Evolutionary conservation across 2,329 filamentous ascomycete genomes (phyloP).

Genomic region (Acrocalymma vagum): DNA sequence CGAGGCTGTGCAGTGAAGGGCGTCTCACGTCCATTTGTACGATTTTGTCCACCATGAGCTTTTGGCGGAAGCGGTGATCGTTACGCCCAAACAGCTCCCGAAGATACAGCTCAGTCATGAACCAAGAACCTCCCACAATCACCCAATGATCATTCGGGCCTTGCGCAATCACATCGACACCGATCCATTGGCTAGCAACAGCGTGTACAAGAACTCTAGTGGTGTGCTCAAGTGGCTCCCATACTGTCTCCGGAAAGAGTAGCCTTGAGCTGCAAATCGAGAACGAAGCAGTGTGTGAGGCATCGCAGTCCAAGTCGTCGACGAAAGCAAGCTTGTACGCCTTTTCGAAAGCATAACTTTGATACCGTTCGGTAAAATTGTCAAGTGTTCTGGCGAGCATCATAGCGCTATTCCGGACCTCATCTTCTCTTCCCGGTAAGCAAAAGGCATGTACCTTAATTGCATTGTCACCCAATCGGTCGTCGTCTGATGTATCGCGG

Average conservation of each 20-base stretch:
- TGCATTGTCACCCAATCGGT: constrained; percentile 86
- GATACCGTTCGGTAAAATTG: constrained; percentile 86
- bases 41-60: constrained; percentile 81
- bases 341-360: constrained; percentile 83
- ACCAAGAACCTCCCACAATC: constrained; percentile 88
- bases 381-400: constrained; percentile 88
- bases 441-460: constrained; percentile 93
- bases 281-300: constrained; percentile 80
- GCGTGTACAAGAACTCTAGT: constrained; percentile 84
- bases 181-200: constrained; percentile 91
- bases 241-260: constrained; percentile 83
- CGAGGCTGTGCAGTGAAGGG: constrained; percentile 83
- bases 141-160: constrained; percentile 86
- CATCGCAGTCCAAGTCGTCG: constrained; percentile 83
- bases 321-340: constrained; percentile 95
- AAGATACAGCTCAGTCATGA: constrained; percentile 94
- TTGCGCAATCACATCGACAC: constrained; percentile 89
- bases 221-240: constrained; percentile 84
- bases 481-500: constrained; percentile 88
- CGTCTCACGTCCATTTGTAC: constrained; percentile 83
- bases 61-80: constrained; percentile 90
- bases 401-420: constrained; percentile 86
- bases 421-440: constrained; percentile 80
- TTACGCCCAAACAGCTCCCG: constrained; percentile 92
- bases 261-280: constrained; percentile 88